phyloP scores from a whole-genome alignment of 2,329 filamentous ascomycete genomes.

The Ophidiomyces ophidiicola region DNA sequence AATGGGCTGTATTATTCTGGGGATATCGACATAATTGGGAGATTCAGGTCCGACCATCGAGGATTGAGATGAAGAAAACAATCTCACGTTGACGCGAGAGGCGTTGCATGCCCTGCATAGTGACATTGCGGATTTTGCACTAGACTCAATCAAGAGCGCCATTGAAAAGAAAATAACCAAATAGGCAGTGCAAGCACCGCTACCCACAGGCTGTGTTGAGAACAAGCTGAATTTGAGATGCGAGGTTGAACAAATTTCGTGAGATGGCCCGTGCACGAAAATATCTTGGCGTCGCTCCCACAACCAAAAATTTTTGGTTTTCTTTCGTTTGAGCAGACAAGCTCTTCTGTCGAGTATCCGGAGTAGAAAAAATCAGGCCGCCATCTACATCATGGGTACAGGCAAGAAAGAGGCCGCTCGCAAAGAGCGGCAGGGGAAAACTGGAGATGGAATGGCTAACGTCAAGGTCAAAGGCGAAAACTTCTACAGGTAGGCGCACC shows the following conservation, averaged over 20 bases:
- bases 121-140: constrained; percentile 22
- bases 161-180: constrained; percentile 4
- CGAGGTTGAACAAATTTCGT: constrained; percentile 8
- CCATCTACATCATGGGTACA: constrained; percentile 55
- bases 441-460: constrained; percentile 76
- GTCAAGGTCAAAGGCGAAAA: constrained; percentile 94
- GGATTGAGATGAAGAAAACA: constrained; percentile 28
- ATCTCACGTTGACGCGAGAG: constrained; percentile 27
- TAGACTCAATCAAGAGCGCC: constrained; percentile 13
- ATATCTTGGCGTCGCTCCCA: constrained; percentile 12
- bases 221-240: no score
- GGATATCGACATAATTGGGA: constrained; percentile 74
- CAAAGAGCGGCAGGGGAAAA: constrained; percentile 73
- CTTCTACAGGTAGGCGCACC: constrained; percentile 65
- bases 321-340: constrained; percentile 17
- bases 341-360: no score
- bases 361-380: not conserved
- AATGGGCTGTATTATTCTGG: constrained; percentile 61
- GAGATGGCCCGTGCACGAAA: constrained; percentile 13
- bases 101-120: constrained; percentile 28
- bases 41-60: constrained; percentile 55
- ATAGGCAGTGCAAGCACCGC: not conserved
- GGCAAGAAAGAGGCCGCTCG: constrained; percentile 83
- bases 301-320: constrained; percentile 21
- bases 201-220: not conserved